A percentile compares a stretch with the other conserved stretches of the same genome.
Conservation (phyloP, 2,329 filamentous ascomycete species). For the Scytalidium lignicola region DNA sequence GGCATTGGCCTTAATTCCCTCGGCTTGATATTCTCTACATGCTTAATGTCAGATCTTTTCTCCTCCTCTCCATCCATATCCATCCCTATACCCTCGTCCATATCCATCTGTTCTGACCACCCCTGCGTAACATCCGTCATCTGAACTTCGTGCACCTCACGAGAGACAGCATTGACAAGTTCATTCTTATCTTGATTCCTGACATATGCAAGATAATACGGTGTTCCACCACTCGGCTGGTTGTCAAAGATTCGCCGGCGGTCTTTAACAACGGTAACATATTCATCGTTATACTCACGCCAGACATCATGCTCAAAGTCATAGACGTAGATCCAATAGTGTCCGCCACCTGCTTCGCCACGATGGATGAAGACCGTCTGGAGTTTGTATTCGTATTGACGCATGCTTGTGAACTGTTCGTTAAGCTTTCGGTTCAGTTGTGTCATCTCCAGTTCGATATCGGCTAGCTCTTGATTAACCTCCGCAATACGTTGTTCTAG, state of each 20-base stretch:
- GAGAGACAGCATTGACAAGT: slow-evolving; percentile 51
- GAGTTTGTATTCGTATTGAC: slow-evolving; percentile 68
- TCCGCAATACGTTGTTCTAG: slow-evolving; percentile 40
- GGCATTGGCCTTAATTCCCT: slow-evolving; percentile 19
- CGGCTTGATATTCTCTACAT: slow-evolving; percentile 17
- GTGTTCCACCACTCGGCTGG: slow-evolving; percentile 62
- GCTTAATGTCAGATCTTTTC: slow-evolving; percentile 2
- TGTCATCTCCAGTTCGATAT: slow-evolving; percentile 31
- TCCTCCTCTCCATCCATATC: slow-evolving; percentile 5
- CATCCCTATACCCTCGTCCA: slow-evolving; percentile 5
- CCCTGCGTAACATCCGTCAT: slow-evolving; percentile 6
- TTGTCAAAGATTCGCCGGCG: slow-evolving; percentile 63
- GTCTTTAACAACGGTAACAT: slow-evolving; percentile 64
- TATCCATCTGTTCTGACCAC: slow-evolving; percentile 4
- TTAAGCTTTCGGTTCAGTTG: slow-evolving; percentile 31
- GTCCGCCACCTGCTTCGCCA: slow-evolving; percentile 66
- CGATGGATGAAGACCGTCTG: slow-evolving; percentile 93
- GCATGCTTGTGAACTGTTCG: slow-evolving; percentile 57
- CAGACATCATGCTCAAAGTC: slow-evolving; percentile 79
- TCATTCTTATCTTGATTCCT: slow-evolving; percentile 57
- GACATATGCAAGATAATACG: slow-evolving; percentile 83
- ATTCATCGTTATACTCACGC: slow-evolving; percentile 91
- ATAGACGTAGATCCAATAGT: slow-evolving; percentile 87
- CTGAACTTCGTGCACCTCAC: slow-evolving; percentile 29
- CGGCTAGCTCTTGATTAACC: slow-evolving; percentile 40